phyloP scores from a whole-genome alignment of 2,329 filamentous ascomycete genomes.

The Exserohilum turcica region DNA sequence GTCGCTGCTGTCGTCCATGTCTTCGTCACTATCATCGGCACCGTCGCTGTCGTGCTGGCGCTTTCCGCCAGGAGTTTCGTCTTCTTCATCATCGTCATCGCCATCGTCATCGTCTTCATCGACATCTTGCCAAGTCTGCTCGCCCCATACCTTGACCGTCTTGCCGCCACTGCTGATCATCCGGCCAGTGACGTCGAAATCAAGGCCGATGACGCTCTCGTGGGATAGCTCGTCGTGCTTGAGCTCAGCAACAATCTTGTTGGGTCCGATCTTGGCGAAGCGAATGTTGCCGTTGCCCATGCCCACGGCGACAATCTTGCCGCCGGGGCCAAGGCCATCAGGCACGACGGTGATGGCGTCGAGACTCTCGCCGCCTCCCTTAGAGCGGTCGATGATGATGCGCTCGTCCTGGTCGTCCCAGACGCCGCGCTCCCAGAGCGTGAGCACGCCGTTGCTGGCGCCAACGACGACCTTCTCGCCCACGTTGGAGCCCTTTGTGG shows the following conservation, averaged over 20 bases:
- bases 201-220: conserved; percentile 81
- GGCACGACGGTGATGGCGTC: conserved; percentile 78
- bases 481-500: conserved; percentile 70
- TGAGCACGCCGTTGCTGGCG: conserved; percentile 80
- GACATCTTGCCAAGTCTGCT: conserved; percentile 63
- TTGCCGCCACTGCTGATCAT: conserved; percentile 89
- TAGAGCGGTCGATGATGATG: conserved; percentile 71
- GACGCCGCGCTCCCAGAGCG: conserved; percentile 89
- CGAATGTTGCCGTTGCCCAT: conserved; percentile 79
- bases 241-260: conserved; percentile 71
- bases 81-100: conserved; percentile 18
- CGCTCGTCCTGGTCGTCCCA: conserved; percentile 97
- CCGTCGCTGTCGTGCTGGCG: conserved; percentile 42
- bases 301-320: conserved; percentile 78
- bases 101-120: conserved; percentile 58
- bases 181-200: conserved; percentile 82
- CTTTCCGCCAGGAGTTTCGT: conserved; percentile 42
- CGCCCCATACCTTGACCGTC: conserved; percentile 87
- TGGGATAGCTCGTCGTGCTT: conserved; percentile 74
- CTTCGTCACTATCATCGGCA: conserved; percentile 48
- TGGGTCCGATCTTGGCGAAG: conserved; percentile 74
- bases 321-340: conserved; percentile 66
- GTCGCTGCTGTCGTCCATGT: conserved; percentile 50
- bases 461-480: conserved; percentile 78
- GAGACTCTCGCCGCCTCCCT: conserved; percentile 74